Evolutionary conservation across 169 alveolate species (phyloP).

Genomic region (Eimeria sp.): DNA sequence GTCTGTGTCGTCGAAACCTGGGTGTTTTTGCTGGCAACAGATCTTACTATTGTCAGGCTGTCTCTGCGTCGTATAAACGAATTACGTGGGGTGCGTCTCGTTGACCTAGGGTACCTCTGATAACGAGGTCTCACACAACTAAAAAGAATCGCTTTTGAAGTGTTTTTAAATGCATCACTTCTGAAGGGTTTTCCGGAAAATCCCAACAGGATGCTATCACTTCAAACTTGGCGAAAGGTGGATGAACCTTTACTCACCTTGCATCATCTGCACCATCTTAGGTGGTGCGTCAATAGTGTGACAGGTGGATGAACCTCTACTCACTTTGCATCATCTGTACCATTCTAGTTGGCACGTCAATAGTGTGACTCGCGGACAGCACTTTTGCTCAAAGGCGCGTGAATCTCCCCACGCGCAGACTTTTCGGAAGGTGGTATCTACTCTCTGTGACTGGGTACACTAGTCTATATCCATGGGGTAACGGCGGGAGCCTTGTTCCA

Average conservation of each 20-base stretch:
- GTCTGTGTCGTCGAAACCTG: neutral
- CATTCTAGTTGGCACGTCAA: neutral
- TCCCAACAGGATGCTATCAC: neutral
- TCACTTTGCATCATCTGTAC: neutral
- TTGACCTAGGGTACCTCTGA: neutral
- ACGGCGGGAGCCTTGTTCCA: too few species aligned
- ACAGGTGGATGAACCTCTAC: neutral
- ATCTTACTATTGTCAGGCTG: neutral
- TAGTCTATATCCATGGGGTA: neutral
- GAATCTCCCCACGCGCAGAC: neutral
- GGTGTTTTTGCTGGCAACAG: neutral
- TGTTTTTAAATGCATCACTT: neutral
- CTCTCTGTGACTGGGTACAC: neutral
- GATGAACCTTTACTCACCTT: neutral
- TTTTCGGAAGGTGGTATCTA: neutral
- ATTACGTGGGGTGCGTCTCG: neutral
- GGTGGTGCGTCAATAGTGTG: neutral
- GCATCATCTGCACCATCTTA: neutral
- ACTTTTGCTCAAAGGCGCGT: neutral
- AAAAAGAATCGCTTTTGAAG: neutral
- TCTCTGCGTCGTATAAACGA: neutral
- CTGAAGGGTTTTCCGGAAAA: neutral
- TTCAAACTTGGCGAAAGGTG: neutral
- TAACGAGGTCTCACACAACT: neutral
- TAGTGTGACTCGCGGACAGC: neutral